Base-by-base conservation (phyloP, 164 flowering plant genomes). In the Brasenia schreberi region DNA sequence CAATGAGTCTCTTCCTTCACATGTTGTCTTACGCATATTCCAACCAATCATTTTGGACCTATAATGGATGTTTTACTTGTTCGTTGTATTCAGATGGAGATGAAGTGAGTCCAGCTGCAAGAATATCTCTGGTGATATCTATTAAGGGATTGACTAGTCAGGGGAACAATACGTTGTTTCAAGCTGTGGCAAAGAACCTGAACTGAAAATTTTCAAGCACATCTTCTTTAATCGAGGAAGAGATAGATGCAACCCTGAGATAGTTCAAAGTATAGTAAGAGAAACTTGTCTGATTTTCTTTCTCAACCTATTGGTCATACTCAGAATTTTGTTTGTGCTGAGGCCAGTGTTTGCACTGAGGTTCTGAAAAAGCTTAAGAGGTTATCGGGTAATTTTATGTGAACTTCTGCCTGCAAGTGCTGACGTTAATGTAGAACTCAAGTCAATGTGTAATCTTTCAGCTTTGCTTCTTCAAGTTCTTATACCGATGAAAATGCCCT, bases 381-480 rank as follows among this genome's bases (percentile, higher is more conserved):
- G 59, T 43, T 58, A 18, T 66, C 72, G 39, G 59, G 64, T 66
- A 66, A 45, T 64, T 63, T 33, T 33, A 44, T 58, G 59, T 17
- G 43, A 68, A 10, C 16, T 14, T 64, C 61, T 16, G n/a, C 27
- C 52, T 65, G 73, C 77, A n/a, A 78, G 68, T 66, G 33, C 72
- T 42, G 68, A 79, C 78, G 71, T 77, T 33, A 72, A 65, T 11
- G 18, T 74, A 59, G 62, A 88, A 45, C 67, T 85, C 65, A 72
- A 74, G 59, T 66, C 81, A 66, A 74, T 90, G 63, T 77, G 71
- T 66, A 77, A 71, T 68, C 76, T 86, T 17, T 88, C 97, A 52
- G 83, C 83, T 64, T 65, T 82, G 71, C 84, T 88, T 72, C 64
- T 73, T 71, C 67, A 62, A 43, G 71, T 62, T 76, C 74, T 66